Evolutionary conservation across 768 basidiomycete species (phyloP), one percentile per base, ranked within the genome.

Genomic region (Macrolepiota fuliginosa): DNA sequence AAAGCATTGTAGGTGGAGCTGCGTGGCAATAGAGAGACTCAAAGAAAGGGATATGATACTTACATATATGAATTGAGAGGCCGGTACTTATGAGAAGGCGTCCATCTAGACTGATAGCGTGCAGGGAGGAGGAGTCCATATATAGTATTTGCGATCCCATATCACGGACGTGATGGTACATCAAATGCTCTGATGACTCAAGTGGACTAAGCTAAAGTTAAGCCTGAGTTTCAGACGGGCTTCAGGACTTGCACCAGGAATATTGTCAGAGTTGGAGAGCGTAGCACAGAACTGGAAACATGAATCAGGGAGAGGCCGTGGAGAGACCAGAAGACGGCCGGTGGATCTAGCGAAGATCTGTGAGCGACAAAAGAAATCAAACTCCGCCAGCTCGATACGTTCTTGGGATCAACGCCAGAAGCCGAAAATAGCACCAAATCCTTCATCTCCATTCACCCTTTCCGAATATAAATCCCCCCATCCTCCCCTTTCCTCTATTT

Each of bases 361-460:
- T 17, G 17, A 17, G 36, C 50, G 13, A 52, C 42, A 45, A 45
- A 45, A 45, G 42, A 45, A 32, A 45, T 53, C 51, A 13, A 53
- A 53, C 51, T 53, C 51, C 32, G 51, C 51, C 32, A 5, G 13
- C 24, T 24, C 24, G 36, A 24, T 32, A 52, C 50, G 37, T 54
- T 54, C 37, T 54, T 40, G 53, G 24, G 25, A 53, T 54, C 59
- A 54, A 35, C 57, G 37, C 37, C 40, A 60, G 51, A 53, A 53
- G 58, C 39, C 47, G 52, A 60, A 60, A 60, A 53, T 60, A 54
- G 58, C 27, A 54, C 52, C 52, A 53, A 53, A 59, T 32, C n/a
- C n/a, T n/a, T n/a, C n/a, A n/a, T n/a, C n/a, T n/a, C 37, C 7
- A 15, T 29, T 60, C 17, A 15, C 25, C 29, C 59, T 37, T 25